Percentiles rank a stretch among this genome's conserved stretches.
These are phyloP conservation scores for Phytophthora colocasiae DNA, from an alignment of 352 stramenopile genomes.

Conservation along the genomic window DNA sequence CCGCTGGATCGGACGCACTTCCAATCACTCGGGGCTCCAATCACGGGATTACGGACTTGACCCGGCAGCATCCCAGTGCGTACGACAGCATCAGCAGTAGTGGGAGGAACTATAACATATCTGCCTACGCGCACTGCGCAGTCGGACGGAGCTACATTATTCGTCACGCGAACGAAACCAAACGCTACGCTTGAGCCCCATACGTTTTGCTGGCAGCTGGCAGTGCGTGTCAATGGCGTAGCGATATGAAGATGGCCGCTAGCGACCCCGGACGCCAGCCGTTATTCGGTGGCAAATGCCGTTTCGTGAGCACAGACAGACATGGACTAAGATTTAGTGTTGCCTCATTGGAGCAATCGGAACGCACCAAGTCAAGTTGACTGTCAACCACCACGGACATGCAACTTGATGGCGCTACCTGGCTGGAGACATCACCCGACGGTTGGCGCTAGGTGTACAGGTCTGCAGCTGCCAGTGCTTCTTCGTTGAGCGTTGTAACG, in stretches of 20 bases:
- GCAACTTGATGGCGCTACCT: background rate
- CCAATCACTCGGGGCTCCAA: background rate
- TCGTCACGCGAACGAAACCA: background rate
- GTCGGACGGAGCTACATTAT: too few species aligned
- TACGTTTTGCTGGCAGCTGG: background rate
- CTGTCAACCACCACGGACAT: background rate
- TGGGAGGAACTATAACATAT: background rate
- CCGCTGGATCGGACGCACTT: background rate
- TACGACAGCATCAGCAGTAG: background rate
- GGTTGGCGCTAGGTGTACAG: conserved; percentile 2
- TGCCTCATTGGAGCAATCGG: too few species aligned
- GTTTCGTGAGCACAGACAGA: conserved; percentile 18
- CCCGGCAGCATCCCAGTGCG: background rate
- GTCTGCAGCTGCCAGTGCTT: conserved; percentile 8
- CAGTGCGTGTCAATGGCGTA: conserved; percentile 1
- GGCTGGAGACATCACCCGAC: conserved; percentile 1
- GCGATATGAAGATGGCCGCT: background rate
- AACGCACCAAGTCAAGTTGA: too few species aligned
- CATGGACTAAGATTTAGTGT: conserved; percentile 11
- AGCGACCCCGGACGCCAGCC: conserved; percentile 4
- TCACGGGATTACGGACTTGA: conserved; percentile 5
- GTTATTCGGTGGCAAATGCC: conserved; percentile 18
- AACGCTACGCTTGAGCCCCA: background rate
- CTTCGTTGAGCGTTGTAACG: conserved; percentile 27
- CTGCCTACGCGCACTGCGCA: background rate